These are phyloP conservation scores for Mariannaea elegans DNA, from an alignment of 2,329 filamentous ascomycete species.

Conservation along the genomic window DNA sequence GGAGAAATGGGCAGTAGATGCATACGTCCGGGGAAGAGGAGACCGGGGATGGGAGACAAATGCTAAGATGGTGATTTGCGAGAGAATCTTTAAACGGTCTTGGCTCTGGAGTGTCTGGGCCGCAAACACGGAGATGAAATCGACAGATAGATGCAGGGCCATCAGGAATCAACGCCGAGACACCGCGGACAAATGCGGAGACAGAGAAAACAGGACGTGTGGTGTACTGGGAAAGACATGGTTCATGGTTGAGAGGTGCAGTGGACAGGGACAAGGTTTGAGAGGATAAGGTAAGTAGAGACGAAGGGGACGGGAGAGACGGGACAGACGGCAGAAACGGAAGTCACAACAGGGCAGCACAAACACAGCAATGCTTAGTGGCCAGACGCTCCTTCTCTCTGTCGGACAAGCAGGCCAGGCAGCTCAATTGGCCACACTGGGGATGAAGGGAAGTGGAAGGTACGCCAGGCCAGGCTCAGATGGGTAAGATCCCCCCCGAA, in stretches of 20 bases:
- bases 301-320: no score
- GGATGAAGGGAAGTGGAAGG: background rate
- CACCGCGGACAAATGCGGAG: background rate
- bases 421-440: background rate
- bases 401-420: background rate
- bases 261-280: slow-evolving; percentile 12
- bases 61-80: slow-evolving; percentile 6
- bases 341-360: background rate
- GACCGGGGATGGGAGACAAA: background rate
- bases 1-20: slow-evolving; percentile 1
- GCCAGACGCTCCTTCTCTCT: background rate
- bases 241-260: background rate
- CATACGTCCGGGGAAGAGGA: slow-evolving; percentile 13
- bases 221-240: background rate
- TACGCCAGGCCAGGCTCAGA: background rate
- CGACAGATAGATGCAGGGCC: slow-evolving; percentile 11
- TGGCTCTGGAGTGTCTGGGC: background rate
- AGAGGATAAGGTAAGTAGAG: background rate
- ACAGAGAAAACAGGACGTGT: background rate
- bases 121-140: slow-evolving; percentile 11
- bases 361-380: no score
- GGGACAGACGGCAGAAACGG: background rate
- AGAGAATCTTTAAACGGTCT: background rate
- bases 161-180: background rate
- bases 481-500: slow-evolving; percentile 10